phyloP scores from a whole-genome alignment of 805 yeast genomes.

The Hanseniaspora guilliermondii region DNA sequence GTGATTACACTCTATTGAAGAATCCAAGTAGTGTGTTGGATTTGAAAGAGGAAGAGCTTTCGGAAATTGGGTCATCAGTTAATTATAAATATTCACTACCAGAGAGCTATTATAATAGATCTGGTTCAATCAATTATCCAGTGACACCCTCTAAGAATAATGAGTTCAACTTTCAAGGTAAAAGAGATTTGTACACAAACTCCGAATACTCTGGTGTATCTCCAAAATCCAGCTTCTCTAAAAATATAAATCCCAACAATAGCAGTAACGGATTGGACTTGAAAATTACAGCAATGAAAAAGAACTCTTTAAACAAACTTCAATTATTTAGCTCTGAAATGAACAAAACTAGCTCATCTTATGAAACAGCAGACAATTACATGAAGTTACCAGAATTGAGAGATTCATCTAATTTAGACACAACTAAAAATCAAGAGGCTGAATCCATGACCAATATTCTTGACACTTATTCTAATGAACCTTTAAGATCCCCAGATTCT shows the following conservation, averaged over 20 bases:
- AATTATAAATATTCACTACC: background rate
- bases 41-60: background rate
- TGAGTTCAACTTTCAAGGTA: background rate
- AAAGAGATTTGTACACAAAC: background rate
- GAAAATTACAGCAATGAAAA: constrained; percentile 13
- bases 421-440: background rate
- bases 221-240: constrained; percentile 14
- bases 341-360: background rate
- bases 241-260: background rate
- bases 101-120: background rate
- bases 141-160: background rate
- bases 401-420: background rate
- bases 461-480: background rate
- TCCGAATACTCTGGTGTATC: constrained; percentile 11
- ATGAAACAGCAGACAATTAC: background rate
- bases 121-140: background rate
- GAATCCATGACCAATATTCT: no score
- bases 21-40: constrained; percentile 32
- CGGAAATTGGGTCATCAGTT: background rate
- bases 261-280: constrained; percentile 4
- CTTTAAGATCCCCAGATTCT: background rate
- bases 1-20: constrained; percentile 43
- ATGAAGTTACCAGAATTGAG: background rate
- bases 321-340: background rate
- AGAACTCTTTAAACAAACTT: constrained; percentile 5